Evolutionary conservation across 2,329 filamentous ascomycete genomes (phyloP), one percentile per base, ranked within the genome.

Genomic region (Ploettnerulaceae sp.): DNA sequence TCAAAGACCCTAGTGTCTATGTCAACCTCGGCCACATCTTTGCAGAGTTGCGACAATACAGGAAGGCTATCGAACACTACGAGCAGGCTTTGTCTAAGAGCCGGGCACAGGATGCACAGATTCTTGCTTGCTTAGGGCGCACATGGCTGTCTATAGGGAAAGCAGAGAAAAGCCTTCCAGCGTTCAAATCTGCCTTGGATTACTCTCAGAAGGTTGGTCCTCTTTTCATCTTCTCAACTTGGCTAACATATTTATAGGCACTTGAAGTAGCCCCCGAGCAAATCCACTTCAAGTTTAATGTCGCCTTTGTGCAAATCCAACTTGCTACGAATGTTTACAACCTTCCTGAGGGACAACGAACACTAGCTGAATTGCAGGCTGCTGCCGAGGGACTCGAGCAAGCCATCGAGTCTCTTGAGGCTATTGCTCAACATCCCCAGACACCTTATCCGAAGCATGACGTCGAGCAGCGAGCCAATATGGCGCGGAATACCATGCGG

Each of bases 231-330:
- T n/a, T n/a, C n/a, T n/a, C n/a, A n/a, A n/a, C n/a, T n/a, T n/a
- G n/a, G 11, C 51, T 67, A 54, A 66, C 58, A 48, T 26, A 35
- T n/a, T 46, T 24, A 24, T 39, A 85, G 77, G 89, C 91, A 20
- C 78, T 95, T 14, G 78, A 81, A 45, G 77, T 86, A 45, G 82
- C 86, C 1, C 86, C 89, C 0, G 86, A 93, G 4, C 88, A 95
- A 59, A 76, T 90, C 22, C 89, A 95, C 67, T 88, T 93, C 66
- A 89, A 93, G 65, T 98, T 98, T 76, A 98, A 98, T 61, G 87
- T 98, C 21, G 93, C 93, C 0, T 98, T 96, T 62, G 88, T 97
- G 21, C 93, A 97, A 64, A 94, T 95, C 53, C 90, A 96, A 65
- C 82, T 97, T 45, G 91, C 91, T 15, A 84, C 85, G 35, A 79